Evolutionary conservation across 2,329 filamentous ascomycete species (phyloP), one percentile per base, ranked within the genome.

Genomic region (Xylariaceae sp.): DNA sequence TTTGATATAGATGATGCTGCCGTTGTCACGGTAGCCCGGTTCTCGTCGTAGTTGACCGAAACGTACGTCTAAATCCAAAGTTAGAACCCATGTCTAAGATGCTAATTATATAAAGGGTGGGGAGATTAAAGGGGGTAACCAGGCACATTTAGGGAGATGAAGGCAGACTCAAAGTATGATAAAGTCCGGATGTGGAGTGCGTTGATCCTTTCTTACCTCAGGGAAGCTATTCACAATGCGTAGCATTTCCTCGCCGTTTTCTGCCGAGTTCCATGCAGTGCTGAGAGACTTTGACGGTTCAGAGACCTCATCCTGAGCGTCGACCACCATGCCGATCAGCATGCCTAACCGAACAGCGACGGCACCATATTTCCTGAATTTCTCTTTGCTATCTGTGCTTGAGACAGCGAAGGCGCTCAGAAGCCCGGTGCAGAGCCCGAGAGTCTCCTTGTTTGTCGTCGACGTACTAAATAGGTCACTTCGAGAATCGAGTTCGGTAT

Each of bases 391-490:
- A 2, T 43, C n/a, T 20, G 72, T 57, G 53, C 70, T 67, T 0
- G 75, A 68, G 1, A 75, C 71, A 0, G 73, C 74, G 19, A 73
- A 58, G 6, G 77, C 72, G 44, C 65, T 70, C 16, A 79, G 53
- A 2, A 77, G 56, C 0, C 76, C 76, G 2, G 71, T 72, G 43
- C 77, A 79, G 49, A 77, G 71, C 0, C 77, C 77, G 1, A 73
- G 54, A 0, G 67, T 69, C 60, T 70, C 65, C 21, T 21, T 56
- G 32, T 56, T 50, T 42, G 55, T 50, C 20, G 47, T 45, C n/a
- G 21, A 37, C 7, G 32, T 20, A 10, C 40, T 23, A 21, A 56
- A 56, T 18, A 44, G 45, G 18, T 57, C 56, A 23, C 45, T 20
- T 4, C 46, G 44, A 32, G 23, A 4, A 26, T 42, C 42, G 20